Evolutionary conservation across 192 early-diverging fungal species (phyloP).

Genomic region (Diversispora eburnea): DNA sequence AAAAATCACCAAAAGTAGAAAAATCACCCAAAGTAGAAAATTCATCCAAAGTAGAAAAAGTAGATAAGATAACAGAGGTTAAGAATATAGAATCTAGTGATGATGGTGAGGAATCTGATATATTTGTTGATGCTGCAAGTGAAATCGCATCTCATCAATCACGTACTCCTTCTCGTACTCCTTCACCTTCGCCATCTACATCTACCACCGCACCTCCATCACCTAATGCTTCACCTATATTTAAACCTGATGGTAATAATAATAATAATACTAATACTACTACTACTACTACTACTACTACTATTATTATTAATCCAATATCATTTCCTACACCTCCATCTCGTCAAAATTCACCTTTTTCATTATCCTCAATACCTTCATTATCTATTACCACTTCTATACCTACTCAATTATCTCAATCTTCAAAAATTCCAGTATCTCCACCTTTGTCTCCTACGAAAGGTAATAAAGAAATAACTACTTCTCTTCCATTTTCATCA

Average conservation of each 20-base stretch:
- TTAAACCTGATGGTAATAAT: conserved; percentile 21
- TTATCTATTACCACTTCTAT: too few species aligned
- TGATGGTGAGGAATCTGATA: conserved; percentile 21
- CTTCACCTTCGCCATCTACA: conserved; percentile 11
- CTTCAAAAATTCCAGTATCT: too few species aligned
- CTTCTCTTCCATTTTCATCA: too few species aligned
- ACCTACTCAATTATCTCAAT: too few species aligned
- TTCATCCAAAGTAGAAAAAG: not conserved
- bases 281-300: not conserved
- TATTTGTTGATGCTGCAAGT: conserved; percentile 21
- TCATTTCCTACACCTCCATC: not conserved
- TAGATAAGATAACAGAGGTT: conserved; percentile 5
- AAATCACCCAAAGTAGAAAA: too few species aligned
- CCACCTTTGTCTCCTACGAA: too few species aligned
- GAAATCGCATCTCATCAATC: not conserved
- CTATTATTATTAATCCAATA: not conserved
- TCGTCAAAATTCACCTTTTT: too few species aligned
- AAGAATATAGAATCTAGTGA: conserved; percentile 3
- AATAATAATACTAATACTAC: not conserved
- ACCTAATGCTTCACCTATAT: conserved; percentile 2
- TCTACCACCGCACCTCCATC: not conserved
- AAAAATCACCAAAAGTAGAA: too few species aligned
- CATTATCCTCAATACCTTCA: too few species aligned
- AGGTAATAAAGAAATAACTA: too few species aligned
- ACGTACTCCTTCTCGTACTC: conserved; percentile 4